A percentile compares a stretch with the other conserved stretches of the same genome.
These are phyloP conservation scores for Pichia inconspicua DNA, from an alignment of 1,139 yeast genomes.

Conservation along the genomic window DNA sequence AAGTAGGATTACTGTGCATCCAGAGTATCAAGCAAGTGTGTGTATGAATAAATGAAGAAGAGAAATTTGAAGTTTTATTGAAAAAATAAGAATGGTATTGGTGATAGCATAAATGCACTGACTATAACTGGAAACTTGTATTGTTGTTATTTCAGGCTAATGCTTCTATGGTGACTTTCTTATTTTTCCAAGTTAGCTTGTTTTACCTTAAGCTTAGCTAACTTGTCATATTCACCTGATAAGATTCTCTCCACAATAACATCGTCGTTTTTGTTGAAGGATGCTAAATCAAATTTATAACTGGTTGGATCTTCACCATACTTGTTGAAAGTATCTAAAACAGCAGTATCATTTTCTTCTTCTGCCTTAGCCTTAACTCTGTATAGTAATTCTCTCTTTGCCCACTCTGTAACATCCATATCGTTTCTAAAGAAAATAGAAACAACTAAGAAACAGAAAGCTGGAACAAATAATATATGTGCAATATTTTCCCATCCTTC, in stretches of 20 bases:
- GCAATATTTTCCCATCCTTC: slow-evolving; percentile 82
- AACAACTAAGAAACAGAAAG: slow-evolving; percentile 38
- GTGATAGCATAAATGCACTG: background rate
- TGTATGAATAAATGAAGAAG: background rate
- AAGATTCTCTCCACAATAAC: slow-evolving; percentile 75
- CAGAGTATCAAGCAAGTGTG: background rate
- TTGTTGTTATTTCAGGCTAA: background rate
- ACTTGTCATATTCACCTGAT: slow-evolving; percentile 77
- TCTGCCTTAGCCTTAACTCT: slow-evolving; percentile 65
- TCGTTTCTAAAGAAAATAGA: slow-evolving; percentile 39
- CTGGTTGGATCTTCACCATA: slow-evolving; percentile 39
- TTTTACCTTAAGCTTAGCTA: slow-evolving; percentile 54
- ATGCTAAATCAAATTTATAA: slow-evolving; percentile 46
- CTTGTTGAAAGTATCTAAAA: slow-evolving; percentile 37
- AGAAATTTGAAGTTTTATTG: too few species aligned
- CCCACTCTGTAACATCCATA: slow-evolving; percentile 54
- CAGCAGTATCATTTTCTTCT: slow-evolving; percentile 52
- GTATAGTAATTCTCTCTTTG: slow-evolving; percentile 71
- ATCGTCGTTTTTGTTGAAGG: slow-evolving; percentile 65
- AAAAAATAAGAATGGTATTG: background rate
- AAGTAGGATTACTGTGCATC: background rate
- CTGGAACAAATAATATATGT: slow-evolving; percentile 68
- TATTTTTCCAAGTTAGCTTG: slow-evolving; percentile 11
- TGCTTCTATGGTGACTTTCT: too few species aligned
- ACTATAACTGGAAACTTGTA: background rate